Evolutionary conservation across 2,329 filamentous ascomycete genomes (phyloP), one percentile per base, ranked within the genome.

Genomic region (Paecilomyces formosus): DNA sequence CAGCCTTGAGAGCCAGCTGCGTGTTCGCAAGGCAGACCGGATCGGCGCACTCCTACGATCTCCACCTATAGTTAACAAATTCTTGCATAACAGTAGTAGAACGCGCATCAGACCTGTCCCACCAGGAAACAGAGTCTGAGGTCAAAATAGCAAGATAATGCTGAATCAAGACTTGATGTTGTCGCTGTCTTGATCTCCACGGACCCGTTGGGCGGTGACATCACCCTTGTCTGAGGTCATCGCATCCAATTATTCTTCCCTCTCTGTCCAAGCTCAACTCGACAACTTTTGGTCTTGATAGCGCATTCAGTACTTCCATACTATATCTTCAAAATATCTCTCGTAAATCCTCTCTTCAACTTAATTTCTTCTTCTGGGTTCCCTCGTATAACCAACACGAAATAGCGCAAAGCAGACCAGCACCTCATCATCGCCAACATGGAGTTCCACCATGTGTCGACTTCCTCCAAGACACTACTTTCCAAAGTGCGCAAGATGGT

Each of bases 401-500:
- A 28, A 26, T 45, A 49, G 22, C 50, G 4, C 52, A 33, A 21
- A 35, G 13, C 13, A 35, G 13, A 21, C 28, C 52, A 39, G 22
- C 39, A 45, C n/a, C 30, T 12, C 39, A 45, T 12, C 39, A 45
- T 28, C 50, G 50, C 50, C 50, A 21, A 24, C 50, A 73, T 74
- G 66, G 71, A 73, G 53, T 63, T 69, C 7, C 64, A 66, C 35
- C 70, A 74, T 63, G 63, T 91, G 82, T 87, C 88, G 61, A 76
- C 83, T 63, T 78, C 86, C 26, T 90, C 92, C 22, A 89, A 86
- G 74, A 86, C 89, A 66, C 79, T 96, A 56, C 80, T 99, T 58
- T 77, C 80, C 65, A 93, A 90, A 75, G 91, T 92, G 70, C 89
- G 88, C 81, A 90, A 88, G 72, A 88, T 99, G 79, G 85, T 99